Conservation (phyloP, 495 filamentous ascomycete species). For the Hypomontagnella monticulosa region DNA sequence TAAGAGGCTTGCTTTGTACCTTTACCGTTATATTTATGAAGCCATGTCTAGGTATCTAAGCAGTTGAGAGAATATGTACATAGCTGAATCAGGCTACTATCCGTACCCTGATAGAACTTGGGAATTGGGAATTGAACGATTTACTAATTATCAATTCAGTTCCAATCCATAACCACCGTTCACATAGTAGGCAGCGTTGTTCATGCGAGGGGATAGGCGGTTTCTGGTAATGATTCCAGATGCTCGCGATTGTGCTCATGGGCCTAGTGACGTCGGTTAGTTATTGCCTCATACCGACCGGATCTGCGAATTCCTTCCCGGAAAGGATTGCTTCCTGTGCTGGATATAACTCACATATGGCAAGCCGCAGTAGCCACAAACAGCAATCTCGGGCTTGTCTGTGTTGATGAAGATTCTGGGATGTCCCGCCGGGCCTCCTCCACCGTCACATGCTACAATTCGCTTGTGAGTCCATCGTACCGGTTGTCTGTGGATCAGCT, state of each 20-base stretch:
- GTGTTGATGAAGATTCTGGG: conserved; percentile 96
- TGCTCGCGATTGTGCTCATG: conserved; percentile 85
- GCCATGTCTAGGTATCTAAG: conserved; percentile 33
- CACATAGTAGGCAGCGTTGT: neutral
- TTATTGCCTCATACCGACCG: conserved; percentile 17
- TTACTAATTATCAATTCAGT: conserved; percentile 2
- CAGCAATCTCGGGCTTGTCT: conserved; percentile 92
- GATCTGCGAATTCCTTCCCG: neutral
- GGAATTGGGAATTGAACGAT: conserved; percentile 3
- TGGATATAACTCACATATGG: conserved; percentile 77
- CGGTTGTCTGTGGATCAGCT: conserved; percentile 94
- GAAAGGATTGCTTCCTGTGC: neutral
- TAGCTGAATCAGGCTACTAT: conserved; percentile 23
- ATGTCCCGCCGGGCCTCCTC: conserved; percentile 91
- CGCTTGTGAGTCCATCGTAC: conserved; percentile 88
- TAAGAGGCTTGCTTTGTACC: neutral
- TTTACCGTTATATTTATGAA: conserved; percentile 10
- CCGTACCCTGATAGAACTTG: conserved; percentile 1
- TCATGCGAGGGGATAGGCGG: conserved; percentile 75
- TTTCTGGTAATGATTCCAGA: conserved; percentile 79
- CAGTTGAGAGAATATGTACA: conserved; percentile 43
- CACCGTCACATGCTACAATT: conserved; percentile 88
- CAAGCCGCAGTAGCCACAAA: conserved; percentile 92
- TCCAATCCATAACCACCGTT: neutral
- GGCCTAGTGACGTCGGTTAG: conserved; percentile 64